Evolutionary conservation across 1,284 basidiomycete species (phyloP).

Genomic region (Omphalotus olearius): DNA sequence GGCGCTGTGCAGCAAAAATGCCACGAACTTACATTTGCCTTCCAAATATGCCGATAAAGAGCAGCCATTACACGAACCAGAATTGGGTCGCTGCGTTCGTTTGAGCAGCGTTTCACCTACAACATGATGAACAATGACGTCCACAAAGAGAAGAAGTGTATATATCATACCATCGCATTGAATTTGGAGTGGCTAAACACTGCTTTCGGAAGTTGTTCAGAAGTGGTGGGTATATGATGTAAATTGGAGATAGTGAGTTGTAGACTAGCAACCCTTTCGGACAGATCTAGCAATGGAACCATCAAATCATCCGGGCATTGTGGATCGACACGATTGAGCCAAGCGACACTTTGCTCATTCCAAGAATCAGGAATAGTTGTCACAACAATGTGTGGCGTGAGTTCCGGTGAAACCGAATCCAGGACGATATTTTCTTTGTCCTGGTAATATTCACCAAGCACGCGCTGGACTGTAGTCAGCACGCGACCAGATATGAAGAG

Average conservation of each 20-base stretch:
- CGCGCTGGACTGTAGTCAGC: background rate
- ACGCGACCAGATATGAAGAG: background rate
- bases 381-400: conserved; percentile 11
- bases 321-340: conserved; percentile 7
- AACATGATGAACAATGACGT: background rate
- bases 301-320: conserved; percentile 5
- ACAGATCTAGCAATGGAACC: conserved; percentile 3
- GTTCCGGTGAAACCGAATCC: conserved; percentile 11
- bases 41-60: conserved; percentile 6
- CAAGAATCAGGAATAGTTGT: conserved; percentile 10
- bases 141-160: background rate
- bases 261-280: background rate
- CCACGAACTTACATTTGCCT: conserved; percentile 7
- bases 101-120: conserved; percentile 12
- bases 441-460: conserved; percentile 3
- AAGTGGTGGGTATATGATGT: background rate
- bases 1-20: background rate
- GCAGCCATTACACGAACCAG: conserved; percentile 4
- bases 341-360: conserved; percentile 7
- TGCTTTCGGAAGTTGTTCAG: background rate
- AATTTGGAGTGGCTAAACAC: conserved; percentile 13
- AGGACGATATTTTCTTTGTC: conserved; percentile 6
- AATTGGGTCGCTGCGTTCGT: conserved; percentile 8
- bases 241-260: background rate
- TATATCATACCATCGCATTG: conserved; percentile 6